phyloP scores from a whole-genome alignment of 1,284 basidiomycete species.

The Earliella scabrosa region DNA sequence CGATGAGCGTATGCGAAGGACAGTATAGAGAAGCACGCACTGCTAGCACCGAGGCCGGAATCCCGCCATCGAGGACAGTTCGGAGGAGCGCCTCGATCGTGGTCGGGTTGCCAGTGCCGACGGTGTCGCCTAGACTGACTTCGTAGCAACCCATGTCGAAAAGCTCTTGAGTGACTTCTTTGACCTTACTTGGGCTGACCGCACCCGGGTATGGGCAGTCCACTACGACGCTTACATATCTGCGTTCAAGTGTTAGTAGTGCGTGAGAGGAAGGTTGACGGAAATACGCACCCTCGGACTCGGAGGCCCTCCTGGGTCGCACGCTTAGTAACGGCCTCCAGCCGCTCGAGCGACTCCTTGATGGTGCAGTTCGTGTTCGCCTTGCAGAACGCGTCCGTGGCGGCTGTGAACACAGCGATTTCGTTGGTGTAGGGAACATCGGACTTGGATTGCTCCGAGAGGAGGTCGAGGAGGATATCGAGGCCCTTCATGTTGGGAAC shows the following conservation, averaged over 20 bases:
- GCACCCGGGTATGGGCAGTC: constrained; percentile 87
- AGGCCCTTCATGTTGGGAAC: constrained; percentile 87
- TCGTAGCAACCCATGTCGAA: constrained; percentile 95
- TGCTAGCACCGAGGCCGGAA: constrained; percentile 71
- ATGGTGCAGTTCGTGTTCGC: constrained; percentile 88
- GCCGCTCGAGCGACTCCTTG: constrained; percentile 70
- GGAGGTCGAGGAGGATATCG: constrained; percentile 63
- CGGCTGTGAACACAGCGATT: constrained; percentile 89
- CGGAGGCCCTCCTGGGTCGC: constrained; percentile 69
- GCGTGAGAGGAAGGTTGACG: neutral
- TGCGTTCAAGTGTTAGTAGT: constrained; percentile 34
- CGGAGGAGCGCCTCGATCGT: constrained; percentile 72
- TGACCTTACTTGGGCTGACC: constrained; percentile 71
- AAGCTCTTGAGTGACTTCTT: constrained; percentile 73
- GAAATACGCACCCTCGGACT: constrained; percentile 54
- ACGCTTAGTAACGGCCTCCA: constrained; percentile 64
- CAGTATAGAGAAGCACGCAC: constrained; percentile 44
- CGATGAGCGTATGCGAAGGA: neutral
- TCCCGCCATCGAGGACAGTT: constrained; percentile 59
- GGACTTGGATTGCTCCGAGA: constrained; percentile 42
- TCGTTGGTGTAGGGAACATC: constrained; percentile 68
- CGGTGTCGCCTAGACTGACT: constrained; percentile 91
- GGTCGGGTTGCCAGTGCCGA: constrained; percentile 83
- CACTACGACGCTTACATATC: constrained; percentile 87
- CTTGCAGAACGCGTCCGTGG: constrained; percentile 84